Conservation (phyloP, 208 protist species). For the Trypanosoma cruzi region DNA sequence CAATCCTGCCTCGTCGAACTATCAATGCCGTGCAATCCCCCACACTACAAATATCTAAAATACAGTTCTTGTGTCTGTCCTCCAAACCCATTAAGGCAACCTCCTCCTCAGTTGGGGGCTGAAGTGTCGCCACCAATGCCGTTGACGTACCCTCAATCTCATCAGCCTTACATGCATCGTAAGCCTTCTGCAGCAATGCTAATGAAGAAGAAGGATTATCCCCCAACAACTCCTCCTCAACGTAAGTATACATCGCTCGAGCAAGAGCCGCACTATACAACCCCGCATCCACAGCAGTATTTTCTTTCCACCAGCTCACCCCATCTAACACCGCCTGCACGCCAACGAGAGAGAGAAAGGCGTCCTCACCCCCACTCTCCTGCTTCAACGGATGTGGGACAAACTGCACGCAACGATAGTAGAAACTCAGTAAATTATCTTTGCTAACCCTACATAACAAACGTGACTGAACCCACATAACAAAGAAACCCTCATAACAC, state of each 20-base stretch:
- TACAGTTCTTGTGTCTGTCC: conserved; percentile 22
- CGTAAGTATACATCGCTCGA: conserved; percentile 59
- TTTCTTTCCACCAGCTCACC: conserved; percentile 78
- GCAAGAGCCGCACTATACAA: conserved; percentile 72
- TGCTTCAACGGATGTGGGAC: conserved; percentile 39
- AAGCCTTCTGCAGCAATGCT: conserved; percentile 55
- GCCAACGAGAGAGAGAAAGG: conserved; percentile 53
- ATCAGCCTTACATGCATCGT: conserved; percentile 46
- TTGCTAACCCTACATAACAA: neutral
- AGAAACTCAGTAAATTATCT: conserved; percentile 40
- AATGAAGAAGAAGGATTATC: conserved; percentile 54
- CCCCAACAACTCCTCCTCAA: conserved; percentile 64
- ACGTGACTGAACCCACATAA: neutral
- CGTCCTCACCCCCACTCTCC: conserved; percentile 69
- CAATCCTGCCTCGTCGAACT: conserved; percentile 45
- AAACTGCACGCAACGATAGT: conserved; percentile 41
- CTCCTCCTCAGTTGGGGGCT: conserved; percentile 37
- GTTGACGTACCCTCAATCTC: conserved; percentile 68
- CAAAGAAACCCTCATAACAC: neutral
- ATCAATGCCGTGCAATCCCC: conserved; percentile 69
- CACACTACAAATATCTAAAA: conserved; percentile 61
- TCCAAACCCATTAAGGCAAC: neutral
- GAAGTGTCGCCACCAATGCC: conserved; percentile 65
- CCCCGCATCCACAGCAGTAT: conserved; percentile 53
- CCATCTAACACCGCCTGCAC: conserved; percentile 71